These are phyloP conservation scores for Bothriochloa decipiens DNA, from an alignment of 176 grass and related monocot species.

Conservation along the genomic window DNA sequence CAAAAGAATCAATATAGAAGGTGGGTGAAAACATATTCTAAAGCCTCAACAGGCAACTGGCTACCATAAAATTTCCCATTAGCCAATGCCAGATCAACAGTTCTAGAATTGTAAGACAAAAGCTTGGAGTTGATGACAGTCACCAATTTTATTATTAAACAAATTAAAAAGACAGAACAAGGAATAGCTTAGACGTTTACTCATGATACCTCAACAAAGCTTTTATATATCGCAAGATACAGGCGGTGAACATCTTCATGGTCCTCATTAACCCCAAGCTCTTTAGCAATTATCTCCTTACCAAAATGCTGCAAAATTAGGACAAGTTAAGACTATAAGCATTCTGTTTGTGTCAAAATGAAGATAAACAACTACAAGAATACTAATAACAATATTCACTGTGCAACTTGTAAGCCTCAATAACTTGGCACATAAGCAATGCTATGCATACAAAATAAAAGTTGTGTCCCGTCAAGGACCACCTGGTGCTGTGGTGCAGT, in stretches of 20 bases:
- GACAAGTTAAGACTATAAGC: conserved; percentile 15
- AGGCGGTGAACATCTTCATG: conserved; percentile 83
- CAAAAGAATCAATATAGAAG: background rate
- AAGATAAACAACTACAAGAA: background rate
- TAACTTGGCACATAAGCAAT: background rate
- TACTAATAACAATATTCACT: background rate
- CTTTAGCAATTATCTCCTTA: conserved; percentile 97
- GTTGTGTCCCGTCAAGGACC: background rate
- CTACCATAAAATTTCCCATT: background rate
- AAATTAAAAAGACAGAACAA: background rate
- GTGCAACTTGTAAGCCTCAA: background rate
- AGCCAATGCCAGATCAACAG: background rate
- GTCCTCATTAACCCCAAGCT: conserved; percentile 76
- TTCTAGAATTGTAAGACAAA: background rate
- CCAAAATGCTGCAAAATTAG: conserved; percentile 76
- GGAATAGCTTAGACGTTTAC: background rate
- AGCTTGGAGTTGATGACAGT: background rate
- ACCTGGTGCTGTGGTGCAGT: background rate
- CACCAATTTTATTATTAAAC: background rate
- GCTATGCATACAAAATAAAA: background rate
- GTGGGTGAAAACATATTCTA: background rate
- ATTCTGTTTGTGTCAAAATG: background rate
- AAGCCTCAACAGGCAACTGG: background rate
- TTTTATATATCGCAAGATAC: conserved; percentile 96
- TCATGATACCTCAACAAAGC: conserved; percentile 70